phyloP scores from a whole-genome alignment of 2,329 filamentous ascomycete species.

The Ustulina deusta region DNA sequence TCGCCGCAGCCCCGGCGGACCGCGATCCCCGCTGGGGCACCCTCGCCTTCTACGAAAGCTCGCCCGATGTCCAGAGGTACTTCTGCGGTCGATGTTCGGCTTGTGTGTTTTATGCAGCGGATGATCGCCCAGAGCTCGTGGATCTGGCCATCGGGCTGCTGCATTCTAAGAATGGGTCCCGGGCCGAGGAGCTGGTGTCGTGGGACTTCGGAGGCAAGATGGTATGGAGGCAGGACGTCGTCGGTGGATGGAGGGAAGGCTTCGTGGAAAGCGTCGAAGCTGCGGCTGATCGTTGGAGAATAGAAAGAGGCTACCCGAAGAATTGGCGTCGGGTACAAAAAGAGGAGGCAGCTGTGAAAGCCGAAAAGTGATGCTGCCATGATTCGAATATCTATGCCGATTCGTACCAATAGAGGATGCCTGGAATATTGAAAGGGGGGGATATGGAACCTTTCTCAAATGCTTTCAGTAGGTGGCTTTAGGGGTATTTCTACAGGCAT shows the following conservation, averaged over 20 bases:
- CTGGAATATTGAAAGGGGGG: neutral
- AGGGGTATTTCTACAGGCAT: neutral
- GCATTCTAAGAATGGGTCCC: constrained; percentile 57
- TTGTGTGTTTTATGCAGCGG: constrained; percentile 58
- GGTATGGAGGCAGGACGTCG: constrained; percentile 51
- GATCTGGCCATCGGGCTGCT: constrained; percentile 61
- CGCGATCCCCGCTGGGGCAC: constrained; percentile 57
- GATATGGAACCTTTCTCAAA: neutral
- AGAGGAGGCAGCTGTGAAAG: constrained; percentile 17
- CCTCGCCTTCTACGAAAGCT: constrained; percentile 58
- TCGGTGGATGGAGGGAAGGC: constrained; percentile 57
- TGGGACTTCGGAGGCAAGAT: constrained; percentile 57
- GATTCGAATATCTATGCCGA: neutral
- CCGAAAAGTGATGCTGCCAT: neutral
- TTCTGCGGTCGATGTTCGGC: constrained; percentile 63
- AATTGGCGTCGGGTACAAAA: constrained; percentile 48
- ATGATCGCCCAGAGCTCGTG: constrained; percentile 55
- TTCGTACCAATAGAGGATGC: too few species aligned
- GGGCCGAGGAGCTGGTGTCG: constrained; percentile 58
- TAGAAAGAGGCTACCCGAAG: constrained; percentile 50
- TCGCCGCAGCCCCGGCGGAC: constrained; percentile 39
- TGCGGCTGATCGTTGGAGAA: constrained; percentile 54
- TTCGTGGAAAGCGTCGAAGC: constrained; percentile 50
- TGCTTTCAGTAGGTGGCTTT: neutral
- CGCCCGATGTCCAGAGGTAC: constrained; percentile 59